These are phyloP conservation scores for Piromyces finnis DNA, from an alignment of 192 early-diverging fungal species.

Conservation along the genomic window DNA sequence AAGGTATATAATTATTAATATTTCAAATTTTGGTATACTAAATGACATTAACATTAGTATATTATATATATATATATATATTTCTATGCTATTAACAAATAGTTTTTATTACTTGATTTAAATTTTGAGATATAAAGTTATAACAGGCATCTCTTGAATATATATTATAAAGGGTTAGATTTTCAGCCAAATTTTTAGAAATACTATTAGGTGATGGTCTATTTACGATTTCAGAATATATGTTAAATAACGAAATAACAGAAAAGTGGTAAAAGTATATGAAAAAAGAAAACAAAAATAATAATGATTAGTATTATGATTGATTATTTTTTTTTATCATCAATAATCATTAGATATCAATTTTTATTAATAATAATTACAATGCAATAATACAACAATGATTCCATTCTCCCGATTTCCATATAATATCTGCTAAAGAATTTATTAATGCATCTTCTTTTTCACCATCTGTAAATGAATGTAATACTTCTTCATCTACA, in stretches of 20 bases:
- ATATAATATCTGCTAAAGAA: slow-evolving; percentile 18
- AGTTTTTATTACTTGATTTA: neutral
- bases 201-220: slow-evolving; percentile 1
- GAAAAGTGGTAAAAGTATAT: too few species aligned
- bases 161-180: slow-evolving; percentile 12
- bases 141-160: slow-evolving; percentile 1
- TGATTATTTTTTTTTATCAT: too few species aligned
- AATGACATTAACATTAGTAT: too few species aligned
- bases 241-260: too few species aligned
- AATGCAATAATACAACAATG: slow-evolving; percentile 9
- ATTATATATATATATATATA: too few species aligned
- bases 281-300: neutral
- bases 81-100: too few species aligned
- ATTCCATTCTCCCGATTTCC: slow-evolving; percentile 11
- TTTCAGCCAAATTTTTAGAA: slow-evolving; percentile 13
- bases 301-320: too few species aligned
- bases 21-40: too few species aligned
- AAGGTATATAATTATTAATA: too few species aligned
- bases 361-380: too few species aligned
- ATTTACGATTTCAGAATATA: too few species aligned
- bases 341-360: too few species aligned
- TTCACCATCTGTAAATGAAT: slow-evolving; percentile 1
- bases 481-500: slow-evolving; percentile 5
- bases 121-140: neutral
- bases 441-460: slow-evolving; percentile 11